phyloP scores from a whole-genome alignment of 139 green algal genomes.

The Coelastrella sp. region DNA sequence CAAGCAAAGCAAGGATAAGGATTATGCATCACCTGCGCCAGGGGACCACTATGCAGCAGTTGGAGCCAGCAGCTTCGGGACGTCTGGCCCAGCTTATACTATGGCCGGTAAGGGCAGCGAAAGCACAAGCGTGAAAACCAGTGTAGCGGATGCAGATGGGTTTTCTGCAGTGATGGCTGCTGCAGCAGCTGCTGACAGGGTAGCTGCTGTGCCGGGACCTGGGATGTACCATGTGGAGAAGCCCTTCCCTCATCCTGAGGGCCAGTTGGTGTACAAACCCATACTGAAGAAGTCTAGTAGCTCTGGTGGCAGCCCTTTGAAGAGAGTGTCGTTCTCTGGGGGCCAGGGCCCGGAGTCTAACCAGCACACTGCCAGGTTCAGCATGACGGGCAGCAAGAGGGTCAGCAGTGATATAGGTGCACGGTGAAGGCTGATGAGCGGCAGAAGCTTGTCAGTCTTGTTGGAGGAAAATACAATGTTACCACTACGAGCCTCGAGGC shows the following conservation, averaged over 20 bases:
- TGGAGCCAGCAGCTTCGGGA: not conserved
- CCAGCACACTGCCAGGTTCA: too few relatives aligned
- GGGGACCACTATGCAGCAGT: not conserved
- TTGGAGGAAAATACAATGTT: too few relatives aligned
- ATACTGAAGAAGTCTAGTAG: slow-evolving; percentile 13
- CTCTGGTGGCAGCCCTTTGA: not conserved
- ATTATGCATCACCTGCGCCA: not conserved
- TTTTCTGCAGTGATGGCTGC: slow-evolving; percentile 21
- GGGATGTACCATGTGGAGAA: slow-evolving; percentile 15
- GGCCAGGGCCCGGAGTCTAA: too few relatives aligned
- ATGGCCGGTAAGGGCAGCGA: not conserved
- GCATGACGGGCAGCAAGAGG: too few relatives aligned
- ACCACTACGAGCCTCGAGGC: too few relatives aligned
- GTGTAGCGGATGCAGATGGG: slow-evolving; percentile 19
- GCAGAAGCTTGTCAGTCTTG: too few relatives aligned
- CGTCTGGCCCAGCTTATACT: slow-evolving; percentile 6
- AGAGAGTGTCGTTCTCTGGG: not conserved
- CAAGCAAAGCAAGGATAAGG: not conserved
- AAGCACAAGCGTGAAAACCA: not conserved
- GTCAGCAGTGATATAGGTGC: too few relatives aligned
- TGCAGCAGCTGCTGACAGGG: slow-evolving; percentile 3
- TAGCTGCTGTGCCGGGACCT: not conserved
- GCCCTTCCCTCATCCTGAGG: not conserved
- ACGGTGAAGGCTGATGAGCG: too few relatives aligned
- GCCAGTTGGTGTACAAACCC: not conserved